Conservation (phyloP, 257 asterid species). For the Datura wrightii region DNA sequence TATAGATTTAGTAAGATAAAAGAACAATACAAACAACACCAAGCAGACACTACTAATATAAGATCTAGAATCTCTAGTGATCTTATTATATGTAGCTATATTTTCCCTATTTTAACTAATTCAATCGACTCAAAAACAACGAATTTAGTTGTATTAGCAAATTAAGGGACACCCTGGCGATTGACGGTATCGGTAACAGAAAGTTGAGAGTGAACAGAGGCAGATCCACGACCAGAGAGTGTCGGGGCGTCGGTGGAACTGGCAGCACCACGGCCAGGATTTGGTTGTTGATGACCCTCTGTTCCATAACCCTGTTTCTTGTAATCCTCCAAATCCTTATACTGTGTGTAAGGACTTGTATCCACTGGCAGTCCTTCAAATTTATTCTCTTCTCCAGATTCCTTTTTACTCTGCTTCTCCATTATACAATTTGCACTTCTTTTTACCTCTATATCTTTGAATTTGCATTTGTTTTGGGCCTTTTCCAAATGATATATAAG, state of each 20-base stretch:
- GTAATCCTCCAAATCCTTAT: slow-evolving; percentile 86
- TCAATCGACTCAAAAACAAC: too few species aligned
- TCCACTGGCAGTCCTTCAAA: slow-evolving; percentile 69
- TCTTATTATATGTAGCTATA: too few species aligned
- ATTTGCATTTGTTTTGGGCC: not conserved
- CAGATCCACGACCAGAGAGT: slow-evolving; percentile 41
- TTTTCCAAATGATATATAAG: not conserved
- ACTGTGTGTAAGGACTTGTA: slow-evolving; percentile 84
- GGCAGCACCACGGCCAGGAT: slow-evolving; percentile 87
- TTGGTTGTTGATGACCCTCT: slow-evolving; percentile 73
- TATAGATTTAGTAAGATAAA: too few species aligned
- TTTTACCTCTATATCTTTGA: too few species aligned
- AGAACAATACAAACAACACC: too few species aligned
- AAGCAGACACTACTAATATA: too few species aligned
- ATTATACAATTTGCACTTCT: slow-evolving; percentile 28
- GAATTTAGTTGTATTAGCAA: too few species aligned
- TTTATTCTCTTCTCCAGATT: slow-evolving; percentile 30
- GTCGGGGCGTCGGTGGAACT: slow-evolving; percentile 93
- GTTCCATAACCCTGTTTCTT: slow-evolving; percentile 82
- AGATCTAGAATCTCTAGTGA: too few species aligned
- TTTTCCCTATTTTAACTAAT: too few species aligned
- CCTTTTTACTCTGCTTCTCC: slow-evolving; percentile 43
- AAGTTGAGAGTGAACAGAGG: slow-evolving; percentile 40
- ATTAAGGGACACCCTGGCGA: slow-evolving; percentile 39
- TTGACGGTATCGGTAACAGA: slow-evolving; percentile 51